Evolutionary conservation across 441 rosid genomes (phyloP), one percentile per base, ranked within the genome.

Genomic region (Mallotus japonicus): DNA sequence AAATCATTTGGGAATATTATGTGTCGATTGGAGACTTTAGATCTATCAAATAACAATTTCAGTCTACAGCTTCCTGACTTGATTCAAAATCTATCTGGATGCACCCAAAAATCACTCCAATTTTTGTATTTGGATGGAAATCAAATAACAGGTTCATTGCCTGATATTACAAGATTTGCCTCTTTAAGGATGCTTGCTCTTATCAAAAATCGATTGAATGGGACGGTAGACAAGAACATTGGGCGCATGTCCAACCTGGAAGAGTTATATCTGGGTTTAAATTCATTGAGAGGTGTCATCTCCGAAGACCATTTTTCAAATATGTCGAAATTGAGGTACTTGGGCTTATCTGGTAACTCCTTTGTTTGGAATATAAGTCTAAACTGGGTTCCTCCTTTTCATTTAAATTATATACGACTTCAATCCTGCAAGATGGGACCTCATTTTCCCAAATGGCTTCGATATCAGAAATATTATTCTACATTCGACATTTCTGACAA

Each of bases 241-340:
- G 77, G 79, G 14, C 22, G 17, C 16, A 53, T 75, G 20, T 70
- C 74, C 2, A 51, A 34, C 3, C 76, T 81, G 4, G 37, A 19
- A 12, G 16, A 6, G 9, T 22, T 77, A 40, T 22, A 19, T 5
- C 60, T 72, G 24, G 60, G 69, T 42, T 63, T 32, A 4, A 77
- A 81, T 44, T 34, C 37, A 24, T 58, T 77, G 68, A 16, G 11
- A 6, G 81, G 76, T 28, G 46, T 61, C 4, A 61, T 80, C 5
- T 70, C 68, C 9, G 71, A 54, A 57, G 64, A 19, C 14, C 76
- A 77, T 32, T 42, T 77, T 17, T 65, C 34, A 6, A 74, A 70
- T 8, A 50, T 78, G 22, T 40, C 74, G 28, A 62, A 51, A 2
- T 63, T 76, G 66, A 15, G 22, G 46, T 3, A 9, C 0, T 11